Evolutionary conservation across 176 grass and related monocot genomes (phyloP).

Genomic region (Paspalum notatum): DNA sequence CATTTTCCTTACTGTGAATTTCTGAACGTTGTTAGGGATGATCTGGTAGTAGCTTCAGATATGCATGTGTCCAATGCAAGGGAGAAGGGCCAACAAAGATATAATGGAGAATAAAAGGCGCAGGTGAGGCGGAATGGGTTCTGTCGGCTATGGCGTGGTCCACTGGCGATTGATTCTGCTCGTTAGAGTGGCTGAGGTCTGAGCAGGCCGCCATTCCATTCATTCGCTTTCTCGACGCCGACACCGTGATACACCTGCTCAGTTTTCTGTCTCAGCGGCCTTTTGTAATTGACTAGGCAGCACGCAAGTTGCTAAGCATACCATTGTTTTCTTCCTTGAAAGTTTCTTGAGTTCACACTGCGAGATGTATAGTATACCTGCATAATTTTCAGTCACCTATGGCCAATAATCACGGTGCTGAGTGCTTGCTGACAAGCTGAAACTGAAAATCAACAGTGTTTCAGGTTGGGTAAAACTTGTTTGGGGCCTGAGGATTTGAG

Average conservation of each 20-base stretch:
- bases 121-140: conserved; percentile 14
- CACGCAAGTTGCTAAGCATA: neutral
- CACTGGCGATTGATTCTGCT: conserved; percentile 34
- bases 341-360: conserved; percentile 19
- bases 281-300: conserved; percentile 9
- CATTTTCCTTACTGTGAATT: neutral
- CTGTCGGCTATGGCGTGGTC: conserved; percentile 41
- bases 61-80: neutral
- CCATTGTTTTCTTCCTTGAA: neutral
- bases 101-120: conserved; percentile 32
- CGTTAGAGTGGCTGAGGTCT: conserved; percentile 30
- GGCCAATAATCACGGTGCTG: conserved; percentile 27
- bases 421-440: neutral
- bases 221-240: conserved; percentile 12
- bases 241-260: conserved; percentile 28
- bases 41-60: neutral
- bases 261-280: conserved; percentile 17
- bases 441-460: neutral
- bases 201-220: conserved; percentile 9
- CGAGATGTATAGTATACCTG: neutral
- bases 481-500: neutral
- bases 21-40: neutral
- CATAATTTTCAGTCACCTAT: conserved; percentile 2
- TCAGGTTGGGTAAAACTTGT: neutral
- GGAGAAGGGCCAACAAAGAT: neutral